phyloP scores from a whole-genome alignment of 108 stramenopile species.

The Thalassiosira profunda region DNA sequence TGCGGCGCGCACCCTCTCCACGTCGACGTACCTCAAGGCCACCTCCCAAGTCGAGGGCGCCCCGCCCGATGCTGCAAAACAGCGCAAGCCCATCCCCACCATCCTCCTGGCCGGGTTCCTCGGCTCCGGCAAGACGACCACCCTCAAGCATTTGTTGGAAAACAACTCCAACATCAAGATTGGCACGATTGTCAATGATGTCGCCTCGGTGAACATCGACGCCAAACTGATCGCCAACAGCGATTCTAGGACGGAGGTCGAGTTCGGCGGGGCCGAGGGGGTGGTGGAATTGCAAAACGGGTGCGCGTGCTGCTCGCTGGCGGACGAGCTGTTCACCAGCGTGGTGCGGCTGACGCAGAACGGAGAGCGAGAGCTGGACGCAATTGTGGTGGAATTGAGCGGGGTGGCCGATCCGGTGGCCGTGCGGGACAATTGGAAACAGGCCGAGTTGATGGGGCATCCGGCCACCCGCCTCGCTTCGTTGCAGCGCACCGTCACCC shows the following conservation, averaged over 20 bases:
- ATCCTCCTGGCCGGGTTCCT: constrained; percentile 91
- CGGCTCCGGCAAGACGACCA: constrained; percentile 93
- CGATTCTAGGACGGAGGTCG: neutral
- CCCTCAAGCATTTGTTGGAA: constrained; percentile 82
- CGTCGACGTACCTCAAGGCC: neutral
- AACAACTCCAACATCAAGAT: constrained; percentile 68
- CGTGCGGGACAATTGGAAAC: constrained; percentile 80
- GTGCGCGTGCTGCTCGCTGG: constrained; percentile 79
- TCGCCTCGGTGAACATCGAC: constrained; percentile 96
- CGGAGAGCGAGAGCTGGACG: constrained; percentile 72
- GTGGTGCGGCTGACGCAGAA: constrained; percentile 54
- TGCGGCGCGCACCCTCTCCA: neutral
- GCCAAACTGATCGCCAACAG: constrained; percentile 77
- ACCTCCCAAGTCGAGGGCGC: too few species aligned
- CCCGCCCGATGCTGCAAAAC: neutral
- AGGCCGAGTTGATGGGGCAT: constrained; percentile 42
- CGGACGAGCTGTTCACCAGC: constrained; percentile 81
- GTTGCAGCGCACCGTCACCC: constrained; percentile 77
- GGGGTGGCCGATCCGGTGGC: constrained; percentile 93
- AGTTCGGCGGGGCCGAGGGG: constrained; percentile 27
- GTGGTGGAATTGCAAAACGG: constrained; percentile 63
- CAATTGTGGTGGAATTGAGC: constrained; percentile 90
- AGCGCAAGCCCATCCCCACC: constrained; percentile 62
- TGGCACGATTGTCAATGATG: constrained; percentile 96
- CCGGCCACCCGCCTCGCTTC: constrained; percentile 60